A percentile compares a stretch with the other conserved stretches of the same genome.
Evolutionary conservation across 306 rosid species (phyloP).

Genomic region (Sicyos baderoa): DNA sequence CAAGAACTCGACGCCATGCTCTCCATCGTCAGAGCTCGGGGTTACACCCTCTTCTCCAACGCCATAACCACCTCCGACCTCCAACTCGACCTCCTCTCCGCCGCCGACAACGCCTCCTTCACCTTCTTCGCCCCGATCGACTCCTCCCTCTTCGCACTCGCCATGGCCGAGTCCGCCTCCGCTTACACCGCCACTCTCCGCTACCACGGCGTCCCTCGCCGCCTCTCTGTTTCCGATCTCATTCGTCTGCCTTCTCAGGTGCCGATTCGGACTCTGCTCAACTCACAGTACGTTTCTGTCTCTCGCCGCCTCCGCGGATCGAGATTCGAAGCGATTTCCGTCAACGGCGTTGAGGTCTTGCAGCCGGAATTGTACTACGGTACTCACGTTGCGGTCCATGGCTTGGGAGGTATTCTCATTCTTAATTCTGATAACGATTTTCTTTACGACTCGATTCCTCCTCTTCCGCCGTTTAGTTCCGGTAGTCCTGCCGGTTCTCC

Average conservation of each 20-base stretch:
- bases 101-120: conserved; percentile 29
- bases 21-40: conserved; percentile 34
- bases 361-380: conserved; percentile 24
- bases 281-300: conserved; percentile 22
- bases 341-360: conserved; percentile 32
- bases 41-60: conserved; percentile 58
- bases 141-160: conserved; percentile 51
- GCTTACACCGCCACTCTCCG: conserved; percentile 47
- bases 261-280: conserved; percentile 43
- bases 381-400: conserved; percentile 25
- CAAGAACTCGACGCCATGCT: conserved; percentile 44
- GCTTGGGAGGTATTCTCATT: conserved; percentile 25
- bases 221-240: conserved; percentile 42
- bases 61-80: conserved; percentile 60
- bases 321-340: conserved; percentile 7
- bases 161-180: conserved; percentile 45
- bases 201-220: conserved; percentile 50
- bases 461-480: neutral
- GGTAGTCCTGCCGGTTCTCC: neutral
- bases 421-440: neutral
- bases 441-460: neutral
- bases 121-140: conserved; percentile 60
- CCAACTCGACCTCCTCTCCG: conserved; percentile 28
- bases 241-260: conserved; percentile 25
- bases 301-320: neutral